Base-by-base conservation (phyloP, 495 filamentous ascomycete genomes). In the Alectoria sarmentosa region DNA sequence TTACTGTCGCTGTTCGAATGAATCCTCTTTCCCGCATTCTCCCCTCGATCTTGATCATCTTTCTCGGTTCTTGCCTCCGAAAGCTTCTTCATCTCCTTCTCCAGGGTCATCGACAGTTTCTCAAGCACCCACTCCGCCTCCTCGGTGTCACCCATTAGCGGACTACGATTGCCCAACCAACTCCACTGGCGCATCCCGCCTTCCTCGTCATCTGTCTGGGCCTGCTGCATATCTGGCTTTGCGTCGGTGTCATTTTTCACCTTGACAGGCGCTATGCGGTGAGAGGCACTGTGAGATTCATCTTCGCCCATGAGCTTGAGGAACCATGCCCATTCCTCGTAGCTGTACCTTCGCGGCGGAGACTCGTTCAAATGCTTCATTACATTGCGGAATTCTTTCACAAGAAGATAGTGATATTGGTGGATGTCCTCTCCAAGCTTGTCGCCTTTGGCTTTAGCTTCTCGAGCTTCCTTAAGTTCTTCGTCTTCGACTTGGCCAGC, bases 91-190 rank as follows among this genome's bases (percentile, higher is more conserved):
- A 89, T 72, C 72, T 84, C 83, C 38, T 78, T 74, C 28, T 80
- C 77, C 63, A 91, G 66, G 62, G 74, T 79, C 60, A 77, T 74
- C 48, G 80, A 80, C 62, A 91, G 72, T 67, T 81, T 80, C 67
- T 87, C 84, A 32, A 96, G 71, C 36, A 96, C 82, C 91, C 91
- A 96, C 72, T 92, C 85, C 13, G 90, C 79, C 72, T 96, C 91
- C 60, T 78, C 82, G 67, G 86, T 84, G 11, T 80, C 80, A 7
- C 88, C 86, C 80, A 95, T 85, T 55, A 95, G 73, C 14, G 91
- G 91, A 66, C 84, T 89, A 37, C 36, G 36, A 10, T 37, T 37
- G 36, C 36, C 86, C 11, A 95, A 76, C 91, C 91, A 96, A 52
- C 86, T 89, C 90, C 90, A 92, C 30, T 75, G 70, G 46, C 73